These are phyloP conservation scores for Globisporangium paddicum DNA, from an alignment of 352 stramenopile species.

Conservation along the genomic window DNA sequence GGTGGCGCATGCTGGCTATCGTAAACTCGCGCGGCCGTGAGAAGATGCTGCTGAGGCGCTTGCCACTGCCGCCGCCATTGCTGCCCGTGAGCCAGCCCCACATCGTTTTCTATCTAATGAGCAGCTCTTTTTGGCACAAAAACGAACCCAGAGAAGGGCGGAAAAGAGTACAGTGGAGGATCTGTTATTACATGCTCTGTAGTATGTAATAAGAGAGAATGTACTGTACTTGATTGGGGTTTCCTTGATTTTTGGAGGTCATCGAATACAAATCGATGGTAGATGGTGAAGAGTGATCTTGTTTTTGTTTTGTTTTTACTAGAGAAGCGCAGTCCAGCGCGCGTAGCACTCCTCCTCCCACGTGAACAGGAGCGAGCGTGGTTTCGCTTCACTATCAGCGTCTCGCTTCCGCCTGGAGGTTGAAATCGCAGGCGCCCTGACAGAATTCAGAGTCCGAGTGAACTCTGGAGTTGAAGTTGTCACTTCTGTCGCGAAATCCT, in stretches of 20 bases:
- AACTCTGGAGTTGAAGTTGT: background rate
- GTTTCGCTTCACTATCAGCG: background rate
- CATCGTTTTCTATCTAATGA: conserved; percentile 15
- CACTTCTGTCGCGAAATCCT: background rate
- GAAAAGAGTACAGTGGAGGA: too few relatives aligned
- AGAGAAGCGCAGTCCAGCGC: conserved; percentile 26
- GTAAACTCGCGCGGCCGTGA: conserved; percentile 45
- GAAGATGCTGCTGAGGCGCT: conserved; percentile 14
- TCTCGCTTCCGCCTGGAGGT: background rate
- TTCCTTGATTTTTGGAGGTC: too few relatives aligned
- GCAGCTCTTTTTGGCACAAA: background rate
- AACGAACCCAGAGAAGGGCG: background rate
- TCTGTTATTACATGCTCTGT: too few relatives aligned
- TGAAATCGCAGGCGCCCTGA: background rate
- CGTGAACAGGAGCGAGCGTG: background rate
- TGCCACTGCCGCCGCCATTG: background rate
- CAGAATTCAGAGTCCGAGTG: background rate
- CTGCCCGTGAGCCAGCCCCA: conserved; percentile 42
- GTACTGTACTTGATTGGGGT: too few relatives aligned
- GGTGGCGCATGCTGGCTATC: conserved; percentile 62
- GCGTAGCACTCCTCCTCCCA: conserved; percentile 23
- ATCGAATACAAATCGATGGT: too few relatives aligned
- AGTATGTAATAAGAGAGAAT: too few relatives aligned
- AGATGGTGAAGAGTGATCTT: too few relatives aligned
- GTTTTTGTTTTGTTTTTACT: background rate